Percentiles rank a stretch among this genome's conserved stretches.
phyloP scores from a whole-genome alignment of 2,329 filamentous ascomycete species.

The Eutypella sp. region DNA sequence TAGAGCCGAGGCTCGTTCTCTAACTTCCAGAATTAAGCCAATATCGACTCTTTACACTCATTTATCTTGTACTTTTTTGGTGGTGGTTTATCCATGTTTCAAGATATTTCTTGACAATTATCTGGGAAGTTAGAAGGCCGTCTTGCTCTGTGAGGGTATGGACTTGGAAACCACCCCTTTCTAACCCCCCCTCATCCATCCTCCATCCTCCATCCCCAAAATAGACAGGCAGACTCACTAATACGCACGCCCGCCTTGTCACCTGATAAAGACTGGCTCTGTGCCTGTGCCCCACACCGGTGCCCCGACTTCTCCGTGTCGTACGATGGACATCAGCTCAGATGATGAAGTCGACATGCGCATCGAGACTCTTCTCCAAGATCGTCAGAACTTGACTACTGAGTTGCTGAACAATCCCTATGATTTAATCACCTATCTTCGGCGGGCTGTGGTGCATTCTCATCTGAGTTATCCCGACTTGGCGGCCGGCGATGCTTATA shows the following conservation, averaged over 20 bases:
- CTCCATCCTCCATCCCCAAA: not conserved
- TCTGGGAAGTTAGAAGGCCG: no score
- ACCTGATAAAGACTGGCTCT: not conserved
- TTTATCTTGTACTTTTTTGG: no score
- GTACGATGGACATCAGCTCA: conserved; percentile 18
- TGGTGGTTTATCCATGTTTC: no score
- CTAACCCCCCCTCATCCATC: not conserved
- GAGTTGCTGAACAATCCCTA: conserved; percentile 49
- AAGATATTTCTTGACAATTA: no score
- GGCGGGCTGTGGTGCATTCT: conserved; percentile 67
- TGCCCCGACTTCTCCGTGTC: not conserved
- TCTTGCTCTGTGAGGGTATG: not conserved
- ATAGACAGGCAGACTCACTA: not conserved
- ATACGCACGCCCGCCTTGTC: not conserved
- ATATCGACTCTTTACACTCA: no score
- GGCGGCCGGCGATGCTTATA: conserved; percentile 84
- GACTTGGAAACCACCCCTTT: not conserved
- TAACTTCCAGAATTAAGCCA: no score
- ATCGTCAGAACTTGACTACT: conserved; percentile 54
- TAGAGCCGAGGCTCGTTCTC: no score
- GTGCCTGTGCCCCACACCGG: not conserved
- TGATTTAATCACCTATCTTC: conserved; percentile 60
- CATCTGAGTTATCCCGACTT: conserved; percentile 83
- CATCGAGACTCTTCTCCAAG: conserved; percentile 43
- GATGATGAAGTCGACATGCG: conserved; percentile 33